phyloP scores from a whole-genome alignment of 2,329 filamentous ascomycete genomes.

The Calonectria leucothoes region DNA sequence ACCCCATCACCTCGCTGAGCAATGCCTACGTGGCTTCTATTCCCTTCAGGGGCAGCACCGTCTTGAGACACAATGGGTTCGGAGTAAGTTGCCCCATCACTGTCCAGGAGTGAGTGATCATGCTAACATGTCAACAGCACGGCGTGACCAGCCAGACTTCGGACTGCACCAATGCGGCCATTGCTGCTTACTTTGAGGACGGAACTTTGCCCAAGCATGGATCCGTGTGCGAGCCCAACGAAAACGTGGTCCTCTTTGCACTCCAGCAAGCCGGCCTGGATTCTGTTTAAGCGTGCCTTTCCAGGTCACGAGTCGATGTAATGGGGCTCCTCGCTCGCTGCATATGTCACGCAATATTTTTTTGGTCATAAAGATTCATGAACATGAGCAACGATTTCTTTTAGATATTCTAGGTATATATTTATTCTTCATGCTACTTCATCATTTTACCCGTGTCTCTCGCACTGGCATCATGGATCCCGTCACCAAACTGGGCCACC shows the following conservation, averaged over 20 bases:
- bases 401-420: too few relatives aligned
- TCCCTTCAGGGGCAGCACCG: background rate
- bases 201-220: slow-evolving; percentile 9
- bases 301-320: background rate
- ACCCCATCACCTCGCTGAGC: background rate
- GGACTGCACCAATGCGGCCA: background rate
- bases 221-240: background rate
- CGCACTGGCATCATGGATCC: too few relatives aligned
- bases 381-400: too few relatives aligned
- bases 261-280: background rate
- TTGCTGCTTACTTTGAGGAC: slow-evolving; percentile 7
- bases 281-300: background rate
- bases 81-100: background rate
- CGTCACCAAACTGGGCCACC: too few relatives aligned
- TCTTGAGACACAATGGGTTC: background rate
- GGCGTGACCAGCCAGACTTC: background rate
- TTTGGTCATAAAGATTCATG: too few relatives aligned
- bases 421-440: too few relatives aligned
- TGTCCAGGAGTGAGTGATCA: background rate
- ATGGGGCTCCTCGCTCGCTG: background rate
- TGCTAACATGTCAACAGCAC: background rate
- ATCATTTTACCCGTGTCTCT: too few relatives aligned
- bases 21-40: background rate
- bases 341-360: too few relatives aligned
- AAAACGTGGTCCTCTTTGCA: background rate